Evolutionary conservation across 306 rosid species (phyloP), one percentile per base, ranked within the genome.

Genomic region (Chamaecrista fasciculata): DNA sequence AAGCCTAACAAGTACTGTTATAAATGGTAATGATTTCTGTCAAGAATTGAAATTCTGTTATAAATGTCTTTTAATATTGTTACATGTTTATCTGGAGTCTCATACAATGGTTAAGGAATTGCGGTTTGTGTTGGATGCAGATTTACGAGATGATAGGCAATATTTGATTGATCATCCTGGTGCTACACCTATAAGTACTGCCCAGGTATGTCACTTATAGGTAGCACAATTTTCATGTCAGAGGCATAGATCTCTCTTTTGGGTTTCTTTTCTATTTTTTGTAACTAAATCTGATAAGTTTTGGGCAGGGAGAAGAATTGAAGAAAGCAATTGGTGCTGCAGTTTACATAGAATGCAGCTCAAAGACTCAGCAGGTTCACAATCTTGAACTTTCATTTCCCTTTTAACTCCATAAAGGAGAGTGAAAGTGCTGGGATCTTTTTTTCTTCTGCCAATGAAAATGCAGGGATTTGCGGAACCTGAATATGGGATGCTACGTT

Each of bases 301-400:
- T 33, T 74, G 50, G 31, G 73, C 86, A 92, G 96, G 96, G 98
- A 71, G 95, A 92, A 82, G 98, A 92, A 67, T 85, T 92, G 76
- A 92, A 82, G 91, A 92, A 86, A 72, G 82, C 92, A 69, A 92
- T 92, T 70, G 98, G 98, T 78, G 96, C 96, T 60, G 92, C 92
- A 42, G 89, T 81, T 21, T 92, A 92, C 83, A 64, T 92, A 74
- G 98, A 92, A 73, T 92, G 98, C 86, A 92, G n/a, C n/a, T n/a
- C n/a, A n/a, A n/a, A n/a, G n/a, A n/a, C n/a, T n/a, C n/a, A n/a
- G n/a, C n/a, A n/a, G 15, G 36, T 23, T 53, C 18, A 53, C 56
- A 56, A 56, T 34, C 49, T 68, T 76, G 48, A 67, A 76, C 58
- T 55, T 53, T 46, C 21, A 29, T 67, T 58, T 49, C 58, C 62